Evolutionary conservation across 352 stramenopile species (phyloP).

Genomic region (Plasmopara muralis): DNA sequence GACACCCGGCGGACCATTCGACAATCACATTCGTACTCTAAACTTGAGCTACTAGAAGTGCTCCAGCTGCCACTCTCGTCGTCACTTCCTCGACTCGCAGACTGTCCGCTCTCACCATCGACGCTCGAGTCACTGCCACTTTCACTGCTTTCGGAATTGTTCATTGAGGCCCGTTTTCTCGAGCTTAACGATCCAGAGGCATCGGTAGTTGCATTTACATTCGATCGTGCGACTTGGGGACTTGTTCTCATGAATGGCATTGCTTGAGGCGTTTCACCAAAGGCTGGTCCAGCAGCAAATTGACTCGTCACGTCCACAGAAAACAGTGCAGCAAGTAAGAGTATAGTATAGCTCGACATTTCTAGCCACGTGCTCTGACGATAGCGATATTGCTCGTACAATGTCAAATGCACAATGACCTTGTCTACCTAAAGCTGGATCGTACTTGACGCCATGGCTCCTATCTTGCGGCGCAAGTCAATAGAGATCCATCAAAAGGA

Average conservation of each 20-base stretch:
- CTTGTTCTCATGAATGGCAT: slow-evolving; percentile 1
- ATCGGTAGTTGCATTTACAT: slow-evolving; percentile 4
- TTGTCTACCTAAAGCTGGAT: too few species aligned
- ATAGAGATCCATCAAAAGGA: slow-evolving; percentile 1
- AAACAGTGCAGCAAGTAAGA: slow-evolving; percentile 7
- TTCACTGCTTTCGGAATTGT: neutral
- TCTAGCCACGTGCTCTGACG: neutral
- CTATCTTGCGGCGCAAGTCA: slow-evolving; percentile 1
- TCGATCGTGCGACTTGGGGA: slow-evolving; percentile 2
- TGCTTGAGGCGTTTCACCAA: slow-evolving; percentile 10
- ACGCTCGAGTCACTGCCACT: neutral
- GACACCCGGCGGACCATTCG: slow-evolving; percentile 40
- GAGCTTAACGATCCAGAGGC: slow-evolving; percentile 14
- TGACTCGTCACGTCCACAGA: slow-evolving; percentile 7
- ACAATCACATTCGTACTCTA: slow-evolving; percentile 44
- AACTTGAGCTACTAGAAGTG: slow-evolving; percentile 20
- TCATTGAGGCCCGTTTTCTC: neutral
- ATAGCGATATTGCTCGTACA: slow-evolving; percentile 5
- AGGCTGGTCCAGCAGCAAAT: slow-evolving; percentile 1
- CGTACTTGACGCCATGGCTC: slow-evolving; percentile 5
- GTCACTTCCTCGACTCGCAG: slow-evolving; percentile 2
- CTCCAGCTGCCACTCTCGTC: slow-evolving; percentile 18
- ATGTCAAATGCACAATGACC: slow-evolving; percentile 12
- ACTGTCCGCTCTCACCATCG: slow-evolving; percentile 1
- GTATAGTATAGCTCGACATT: slow-evolving; percentile 4